phyloP scores from a whole-genome alignment of 176 grass and related monocot genomes.

The Oryza meyeriana region DNA sequence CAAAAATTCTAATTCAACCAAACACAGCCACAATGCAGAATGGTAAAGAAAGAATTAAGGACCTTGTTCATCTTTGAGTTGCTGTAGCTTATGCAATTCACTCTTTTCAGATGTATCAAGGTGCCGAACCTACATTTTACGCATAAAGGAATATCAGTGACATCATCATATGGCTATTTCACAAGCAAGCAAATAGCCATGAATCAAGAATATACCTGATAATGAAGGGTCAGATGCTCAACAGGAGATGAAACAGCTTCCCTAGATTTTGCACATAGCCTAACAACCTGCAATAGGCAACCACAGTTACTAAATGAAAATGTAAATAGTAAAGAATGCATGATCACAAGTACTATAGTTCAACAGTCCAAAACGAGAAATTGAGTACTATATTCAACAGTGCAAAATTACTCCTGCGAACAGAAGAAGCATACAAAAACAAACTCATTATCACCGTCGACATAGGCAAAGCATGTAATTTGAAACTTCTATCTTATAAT shows the following conservation, averaged over 20 bases:
- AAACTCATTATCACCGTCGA: not conserved
- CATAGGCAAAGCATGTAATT: not conserved
- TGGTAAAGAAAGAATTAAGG: not conserved
- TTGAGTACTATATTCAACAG: not conserved
- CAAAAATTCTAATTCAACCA: not conserved
- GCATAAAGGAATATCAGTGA: constrained; percentile 11
- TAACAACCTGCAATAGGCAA: constrained; percentile 65
- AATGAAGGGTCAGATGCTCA: constrained; percentile 98
- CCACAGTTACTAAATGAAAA: not conserved
- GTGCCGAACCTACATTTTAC: constrained; percentile 67
- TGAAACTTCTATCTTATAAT: not conserved
- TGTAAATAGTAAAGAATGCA: not conserved
- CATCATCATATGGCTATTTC: not conserved
- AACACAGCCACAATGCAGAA: not conserved
- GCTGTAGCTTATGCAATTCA: constrained; percentile 94
- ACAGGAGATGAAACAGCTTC: constrained; percentile 98
- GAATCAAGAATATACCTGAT: constrained; percentile 64
- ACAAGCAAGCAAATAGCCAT: constrained; percentile 10
- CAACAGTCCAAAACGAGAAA: not conserved
- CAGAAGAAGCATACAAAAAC: not conserved
- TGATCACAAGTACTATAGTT: not conserved
- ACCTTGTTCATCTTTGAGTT: constrained; percentile 99
- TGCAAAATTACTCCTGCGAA: not conserved
- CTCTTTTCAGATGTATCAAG: constrained; percentile 99
- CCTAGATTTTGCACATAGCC: constrained; percentile 97